These are phyloP conservation scores for Chlorella sorokiniana DNA, from an alignment of 139 green algal species.

Conservation along the genomic window DNA sequence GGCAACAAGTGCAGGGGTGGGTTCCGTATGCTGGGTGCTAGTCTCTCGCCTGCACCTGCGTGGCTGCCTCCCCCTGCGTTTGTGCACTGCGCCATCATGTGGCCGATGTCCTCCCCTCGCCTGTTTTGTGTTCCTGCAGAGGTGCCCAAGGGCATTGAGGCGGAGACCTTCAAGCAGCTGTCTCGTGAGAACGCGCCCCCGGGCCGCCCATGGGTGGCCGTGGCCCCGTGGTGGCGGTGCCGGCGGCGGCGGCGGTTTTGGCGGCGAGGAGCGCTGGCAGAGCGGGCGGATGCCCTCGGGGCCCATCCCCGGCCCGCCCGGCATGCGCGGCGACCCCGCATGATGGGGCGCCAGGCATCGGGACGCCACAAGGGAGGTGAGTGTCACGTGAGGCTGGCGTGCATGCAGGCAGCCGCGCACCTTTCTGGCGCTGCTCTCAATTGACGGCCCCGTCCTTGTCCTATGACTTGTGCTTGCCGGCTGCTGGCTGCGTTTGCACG, in stretches of 20 bases:
- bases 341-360: constrained; percentile 12
- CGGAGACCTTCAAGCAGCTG: constrained; percentile 27
- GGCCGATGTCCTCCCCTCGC: too few relatives aligned
- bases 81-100: too few relatives aligned
- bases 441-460: too few relatives aligned
- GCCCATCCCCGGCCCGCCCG: constrained; percentile 15
- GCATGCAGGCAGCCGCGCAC: neutral
- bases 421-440: neutral
- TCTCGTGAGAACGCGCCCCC: constrained; percentile 23
- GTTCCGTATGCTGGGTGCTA: neutral
- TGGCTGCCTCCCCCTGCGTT: neutral
- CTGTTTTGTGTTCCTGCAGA: neutral
- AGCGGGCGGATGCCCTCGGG: constrained; percentile 18
- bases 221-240: neutral
- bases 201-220: constrained; percentile 14
- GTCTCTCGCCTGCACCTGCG: neutral
- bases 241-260: neutral
- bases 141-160: constrained; percentile 27
- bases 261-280: constrained; percentile 28
- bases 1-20: constrained; percentile 24
- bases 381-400: too few relatives aligned
- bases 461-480: too few relatives aligned
- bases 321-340: constrained; percentile 22
- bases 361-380: constrained; percentile 18
- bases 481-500: too few relatives aligned